Evolutionary conservation across 73 alveolate genomes (phyloP).

Genomic region (Paramecium biaurelia): DNA sequence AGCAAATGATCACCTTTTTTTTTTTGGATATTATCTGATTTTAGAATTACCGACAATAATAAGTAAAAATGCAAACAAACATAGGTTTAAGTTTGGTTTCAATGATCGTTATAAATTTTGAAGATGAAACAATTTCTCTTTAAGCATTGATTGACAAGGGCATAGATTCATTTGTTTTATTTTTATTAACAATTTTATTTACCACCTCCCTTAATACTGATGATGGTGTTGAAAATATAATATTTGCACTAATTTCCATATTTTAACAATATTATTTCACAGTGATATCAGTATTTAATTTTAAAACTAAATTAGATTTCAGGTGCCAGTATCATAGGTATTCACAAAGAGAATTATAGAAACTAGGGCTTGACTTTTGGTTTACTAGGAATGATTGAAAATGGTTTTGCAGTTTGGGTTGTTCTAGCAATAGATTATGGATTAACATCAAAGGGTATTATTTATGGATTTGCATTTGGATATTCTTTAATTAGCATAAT

Average conservation of each 20-base stretch:
- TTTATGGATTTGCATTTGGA: background rate
- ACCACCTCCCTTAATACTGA: background rate
- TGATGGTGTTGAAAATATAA: background rate
- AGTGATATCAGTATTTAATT: background rate
- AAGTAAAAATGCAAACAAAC: background rate
- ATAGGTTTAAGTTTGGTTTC: background rate
- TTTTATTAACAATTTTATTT: background rate
- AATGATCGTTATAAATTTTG: background rate
- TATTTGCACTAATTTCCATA: background rate
- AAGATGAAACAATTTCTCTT: background rate
- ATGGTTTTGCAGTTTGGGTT: conserved; percentile 26
- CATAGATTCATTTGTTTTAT: background rate
- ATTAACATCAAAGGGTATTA: background rate
- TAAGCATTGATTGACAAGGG: background rate
- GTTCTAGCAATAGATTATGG: background rate
- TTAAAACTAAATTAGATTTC: background rate
- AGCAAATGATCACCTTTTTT: no score
- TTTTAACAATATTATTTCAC: background rate
- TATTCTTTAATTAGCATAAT: background rate
- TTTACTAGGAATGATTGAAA: background rate
- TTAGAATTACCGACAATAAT: background rate
- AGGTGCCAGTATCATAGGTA: background rate
- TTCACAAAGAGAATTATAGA: background rate
- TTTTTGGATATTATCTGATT: background rate
- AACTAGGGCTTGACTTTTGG: conserved; percentile 9